Base-by-base conservation (phyloP, 169 alveolate species). In the Cryptosporidium sp. region DNA sequence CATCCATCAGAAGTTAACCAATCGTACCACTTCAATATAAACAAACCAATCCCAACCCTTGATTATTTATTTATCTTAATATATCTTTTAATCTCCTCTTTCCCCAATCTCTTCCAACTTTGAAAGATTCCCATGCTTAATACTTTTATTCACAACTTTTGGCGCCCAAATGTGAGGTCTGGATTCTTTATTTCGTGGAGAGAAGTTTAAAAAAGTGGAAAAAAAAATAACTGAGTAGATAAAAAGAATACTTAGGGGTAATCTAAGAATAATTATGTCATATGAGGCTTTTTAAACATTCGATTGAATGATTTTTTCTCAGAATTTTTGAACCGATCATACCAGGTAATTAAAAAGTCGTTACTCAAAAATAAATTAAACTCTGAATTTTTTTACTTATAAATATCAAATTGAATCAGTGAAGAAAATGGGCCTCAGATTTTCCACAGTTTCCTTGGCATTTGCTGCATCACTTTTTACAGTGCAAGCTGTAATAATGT, bases 381-480 rank as follows among this genome's bases (percentile, higher is more conserved):
- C 35, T 26, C 12, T 8, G 67, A n/a, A 4, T 55, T 55, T 7
- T 5, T 21, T 21, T 21, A 55, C 3, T 9, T 26, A n/a, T 55
- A 55, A 26, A 26, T 23, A 55, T 8, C 37, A 55, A 23, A 16
- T n/a, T 26, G 16, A 26, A 55, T 55, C n/a, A 26, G 3, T 26
- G 16, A 33, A 21, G 26, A 65, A 39, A 14, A 80, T 80, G 89
- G 59, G 65, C 10, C 61, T 65, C 39, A 59, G 52, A 39, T 80
- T 80, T 31, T 80, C 89, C 33, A 58, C 73, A 4, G 74, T 65
- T 33, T 80, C 89, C 0, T 43, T 80, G 35, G 73, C 75, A 43
- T 65, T 80, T 80, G 75, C 89, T n/a, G 89, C 89, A 7, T 80
- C 89, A 18, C 62, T 80, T 18, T 80, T 80, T 41, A 29, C 51